Percentiles rank a stretch among this genome's conserved stretches.
These are phyloP conservation scores for Thalassiosira mediterranea DNA, from an alignment of 352 stramenopile genomes.

Conservation along the genomic window DNA sequence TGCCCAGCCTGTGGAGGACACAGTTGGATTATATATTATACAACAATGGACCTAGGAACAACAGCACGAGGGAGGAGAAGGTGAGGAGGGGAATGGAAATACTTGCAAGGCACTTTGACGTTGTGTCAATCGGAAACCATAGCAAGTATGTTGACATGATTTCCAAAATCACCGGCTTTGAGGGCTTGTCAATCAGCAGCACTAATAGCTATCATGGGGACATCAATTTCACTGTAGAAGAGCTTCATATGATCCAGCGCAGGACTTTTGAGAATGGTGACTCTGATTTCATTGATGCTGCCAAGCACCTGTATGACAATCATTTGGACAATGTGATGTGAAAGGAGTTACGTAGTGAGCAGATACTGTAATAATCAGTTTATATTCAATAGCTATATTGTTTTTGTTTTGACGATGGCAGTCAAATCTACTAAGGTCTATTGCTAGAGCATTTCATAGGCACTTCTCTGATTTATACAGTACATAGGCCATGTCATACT, in stretches of 20 bases:
- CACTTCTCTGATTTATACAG: too few relatives aligned
- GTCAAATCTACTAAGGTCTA: too few relatives aligned
- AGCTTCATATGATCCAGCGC: constrained; percentile 39
- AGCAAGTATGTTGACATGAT: constrained; percentile 40
- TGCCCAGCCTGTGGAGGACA: constrained; percentile 34
- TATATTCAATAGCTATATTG: too few relatives aligned
- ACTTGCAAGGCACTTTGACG: constrained; percentile 50
- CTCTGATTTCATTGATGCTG: constrained; percentile 57
- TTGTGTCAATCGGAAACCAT: constrained; percentile 44
- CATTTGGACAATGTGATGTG: too few relatives aligned
- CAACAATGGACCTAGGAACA: constrained; percentile 46
- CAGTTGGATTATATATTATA: constrained; percentile 61
- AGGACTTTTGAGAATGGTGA: constrained; percentile 52
- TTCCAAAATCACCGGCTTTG: constrained; percentile 50
- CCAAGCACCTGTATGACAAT: constrained; percentile 51
- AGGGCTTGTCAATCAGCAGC: constrained; percentile 14
- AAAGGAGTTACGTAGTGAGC: too few relatives aligned
- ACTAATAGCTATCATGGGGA: constrained; percentile 41
- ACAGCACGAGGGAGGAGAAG: constrained; percentile 55
- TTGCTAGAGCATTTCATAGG: too few relatives aligned
- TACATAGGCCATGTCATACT: too few relatives aligned
- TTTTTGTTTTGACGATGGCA: too few relatives aligned
- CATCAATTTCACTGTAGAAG: constrained; percentile 41
- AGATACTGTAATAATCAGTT: too few relatives aligned
- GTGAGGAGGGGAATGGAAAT: constrained; percentile 45